These are phyloP conservation scores for Tylopilus orsonianus DNA, from an alignment of 1,284 basidiomycete species.

Conservation along the genomic window DNA sequence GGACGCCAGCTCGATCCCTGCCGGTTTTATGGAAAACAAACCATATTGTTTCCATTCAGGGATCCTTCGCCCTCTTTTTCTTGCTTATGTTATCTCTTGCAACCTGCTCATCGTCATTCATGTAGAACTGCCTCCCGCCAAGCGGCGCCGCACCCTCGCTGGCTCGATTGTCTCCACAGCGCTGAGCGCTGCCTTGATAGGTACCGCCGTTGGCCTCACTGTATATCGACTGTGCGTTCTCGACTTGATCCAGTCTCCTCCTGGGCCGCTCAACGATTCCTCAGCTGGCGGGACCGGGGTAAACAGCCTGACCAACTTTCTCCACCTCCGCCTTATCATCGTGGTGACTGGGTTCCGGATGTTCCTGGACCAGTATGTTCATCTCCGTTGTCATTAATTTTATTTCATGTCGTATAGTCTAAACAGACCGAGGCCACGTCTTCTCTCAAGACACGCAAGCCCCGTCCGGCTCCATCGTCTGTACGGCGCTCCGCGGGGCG, in stretches of 20 bases:
- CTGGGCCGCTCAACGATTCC: constrained; percentile 6
- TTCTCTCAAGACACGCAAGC: constrained; percentile 31
- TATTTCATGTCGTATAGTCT: constrained; percentile 11
- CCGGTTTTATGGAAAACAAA: constrained; percentile 12
- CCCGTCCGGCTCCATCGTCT: constrained; percentile 30
- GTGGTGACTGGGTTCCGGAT: constrained; percentile 51
- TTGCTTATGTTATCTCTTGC: constrained; percentile 32
- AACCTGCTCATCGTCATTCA: constrained; percentile 36
- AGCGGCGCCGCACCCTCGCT: constrained; percentile 66
- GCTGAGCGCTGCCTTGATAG: constrained; percentile 76
- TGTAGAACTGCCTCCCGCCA: constrained; percentile 56
- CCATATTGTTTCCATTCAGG: constrained; percentile 14
- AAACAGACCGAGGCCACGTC: constrained; percentile 23
- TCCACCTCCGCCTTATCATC: constrained; percentile 65
- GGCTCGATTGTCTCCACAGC: constrained; percentile 78
- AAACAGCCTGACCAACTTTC: constrained; percentile 45
- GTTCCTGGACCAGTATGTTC: constrained; percentile 25
- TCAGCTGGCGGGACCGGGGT: constrained; percentile 66
- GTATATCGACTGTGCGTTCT: constrained; percentile 74
- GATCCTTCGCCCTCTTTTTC: constrained; percentile 21
- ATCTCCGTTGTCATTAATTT: background rate
- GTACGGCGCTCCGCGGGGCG: constrained; percentile 36
- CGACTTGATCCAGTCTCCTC: background rate
- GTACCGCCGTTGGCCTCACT: constrained; percentile 78
- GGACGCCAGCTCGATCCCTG: constrained; percentile 14